Base-by-base conservation (phyloP, 768 basidiomycete species). In the Coprinellus micaceus region DNA sequence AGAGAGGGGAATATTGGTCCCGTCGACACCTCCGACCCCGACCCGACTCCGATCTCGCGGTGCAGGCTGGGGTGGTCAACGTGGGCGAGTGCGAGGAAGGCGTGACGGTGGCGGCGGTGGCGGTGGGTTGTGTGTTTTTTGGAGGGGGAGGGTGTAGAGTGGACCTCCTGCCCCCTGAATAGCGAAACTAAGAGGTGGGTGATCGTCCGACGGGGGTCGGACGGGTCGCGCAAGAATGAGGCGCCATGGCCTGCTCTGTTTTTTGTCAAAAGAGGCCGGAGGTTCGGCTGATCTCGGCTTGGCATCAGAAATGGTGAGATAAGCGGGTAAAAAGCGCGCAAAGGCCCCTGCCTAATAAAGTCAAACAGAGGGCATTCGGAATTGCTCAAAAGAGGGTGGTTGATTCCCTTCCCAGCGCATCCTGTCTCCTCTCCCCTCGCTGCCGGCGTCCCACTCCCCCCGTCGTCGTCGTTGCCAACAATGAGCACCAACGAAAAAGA, bases 401-500 rank as follows among this genome's bases (percentile, higher is more conserved):
- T n/a, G n/a, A n/a, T 44, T 56, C 24, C 43, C 37, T 33, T 51
- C n/a, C 48, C 33, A 19, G 22, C 48, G 39, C 60, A 45, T 46
- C 24, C 54, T 43, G 49, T 33, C 54, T 15, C 54, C 45, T 41
- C 29, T 26, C 52, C 54, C 57, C 37, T 39, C 48, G 15, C 56
- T 53, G 43, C 30, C 57, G 36, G 26, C 54, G 44, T 43, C 39
- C 40, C 30, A 13, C 4, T 21, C 50, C 45, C n/a, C 40, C 22
- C 41, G 22, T 26, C 48, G 26, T 48, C 57, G 36, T 28, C 45
- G 49, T 54, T 33, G 28, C 30, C 24, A 43, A 21, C 51, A 37
- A 64, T 64, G 63, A 60, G 60, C 59, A 50, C 61, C 56, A 54
- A 60, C 56, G 62, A 61, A 58, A 86, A 87, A 80, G 85, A 83